Base-by-base conservation (phyloP, 768 basidiomycete genomes). In the Termitomyces sp. region DNA sequence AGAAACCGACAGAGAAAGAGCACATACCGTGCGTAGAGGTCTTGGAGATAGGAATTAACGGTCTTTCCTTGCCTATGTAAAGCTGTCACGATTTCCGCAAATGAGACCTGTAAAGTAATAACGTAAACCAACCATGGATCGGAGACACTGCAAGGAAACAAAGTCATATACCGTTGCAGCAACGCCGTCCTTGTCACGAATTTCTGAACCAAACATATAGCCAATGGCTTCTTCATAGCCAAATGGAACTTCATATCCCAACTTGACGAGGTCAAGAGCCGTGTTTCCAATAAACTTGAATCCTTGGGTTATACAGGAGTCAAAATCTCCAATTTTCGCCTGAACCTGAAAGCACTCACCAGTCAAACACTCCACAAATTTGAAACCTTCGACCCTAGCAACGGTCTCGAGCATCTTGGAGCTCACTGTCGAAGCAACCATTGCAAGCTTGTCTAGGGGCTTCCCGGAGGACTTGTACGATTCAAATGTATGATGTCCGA, bases 151-250 rank as follows among this genome's bases (percentile, higher is more conserved):
- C 17, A 29, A 17, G 23, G 11, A 27, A 25, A 29, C 17, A 32
- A 35, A 9, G 12, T 3, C 37, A 64, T 70, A 63, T 63, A 92
- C 92, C 23, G 86, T 84, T 5, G 92, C 91, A 49, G 89, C 82
- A 51, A 95, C 83, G 2, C 93, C 93, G 66, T 95, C 93, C 68
- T 95, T 95, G 68, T 95, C 93, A 35, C 89, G 78, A 62, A 95
- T 82, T 27, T 84, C 75, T 14, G 82, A 75, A 27, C 90, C 90
- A 69, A 92, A 85, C 91, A 94, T 94, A 66, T 83, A 95, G 3
- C 93, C 93, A 54, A 95, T 94, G 1, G 94, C 93, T 71, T 95
- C 93, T 66, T 95, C 93, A 65, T 95, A 95, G 10, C 87, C 91
- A 64, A 95, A 94, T 0, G 81, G 83, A 10, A 88, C 86, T 41